Conservation (phyloP, 192 early-diverging fungal species). For the Coemansia umbellata region DNA sequence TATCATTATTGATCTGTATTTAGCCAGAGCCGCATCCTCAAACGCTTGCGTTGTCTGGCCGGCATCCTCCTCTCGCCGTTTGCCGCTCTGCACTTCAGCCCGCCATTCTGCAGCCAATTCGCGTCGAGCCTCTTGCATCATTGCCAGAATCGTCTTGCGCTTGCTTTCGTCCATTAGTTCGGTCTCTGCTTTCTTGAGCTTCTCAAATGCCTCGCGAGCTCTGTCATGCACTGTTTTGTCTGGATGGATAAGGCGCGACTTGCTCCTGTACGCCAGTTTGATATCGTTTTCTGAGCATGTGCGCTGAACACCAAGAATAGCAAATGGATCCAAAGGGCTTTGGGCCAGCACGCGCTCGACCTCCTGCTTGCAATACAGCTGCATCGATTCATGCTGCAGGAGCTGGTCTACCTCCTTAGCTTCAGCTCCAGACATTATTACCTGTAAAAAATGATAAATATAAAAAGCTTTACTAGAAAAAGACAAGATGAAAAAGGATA, state of each 20-base stretch:
- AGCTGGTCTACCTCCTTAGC: slow-evolving; percentile 9
- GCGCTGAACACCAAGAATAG: slow-evolving; percentile 19
- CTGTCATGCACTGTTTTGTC: slow-evolving; percentile 34
- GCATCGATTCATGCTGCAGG: slow-evolving; percentile 15
- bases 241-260: slow-evolving; percentile 43
- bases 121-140: slow-evolving; percentile 33
- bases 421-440: too few relatives aligned
- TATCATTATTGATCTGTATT: slow-evolving; percentile 31
- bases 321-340: slow-evolving; percentile 39
- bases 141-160: slow-evolving; percentile 19
- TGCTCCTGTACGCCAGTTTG: slow-evolving; percentile 32
- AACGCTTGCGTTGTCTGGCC: slow-evolving; percentile 3
- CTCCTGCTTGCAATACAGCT: slow-evolving; percentile 21
- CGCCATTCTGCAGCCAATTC: slow-evolving; percentile 29
- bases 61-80: not conserved
- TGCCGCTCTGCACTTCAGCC: not conserved
- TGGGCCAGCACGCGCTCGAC: slow-evolving; percentile 30
- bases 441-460: too few relatives aligned
- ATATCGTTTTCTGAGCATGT: slow-evolving; percentile 26
- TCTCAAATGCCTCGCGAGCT: slow-evolving; percentile 44
- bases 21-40: slow-evolving; percentile 16
- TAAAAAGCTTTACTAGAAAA: too few relatives aligned
- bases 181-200: slow-evolving; percentile 31
- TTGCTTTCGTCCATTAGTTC: slow-evolving; percentile 42
- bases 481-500: too few relatives aligned